These are phyloP conservation scores for Aureobasidium mangrovei DNA, from an alignment of 2,329 filamentous ascomycete genomes.

Conservation along the genomic window DNA sequence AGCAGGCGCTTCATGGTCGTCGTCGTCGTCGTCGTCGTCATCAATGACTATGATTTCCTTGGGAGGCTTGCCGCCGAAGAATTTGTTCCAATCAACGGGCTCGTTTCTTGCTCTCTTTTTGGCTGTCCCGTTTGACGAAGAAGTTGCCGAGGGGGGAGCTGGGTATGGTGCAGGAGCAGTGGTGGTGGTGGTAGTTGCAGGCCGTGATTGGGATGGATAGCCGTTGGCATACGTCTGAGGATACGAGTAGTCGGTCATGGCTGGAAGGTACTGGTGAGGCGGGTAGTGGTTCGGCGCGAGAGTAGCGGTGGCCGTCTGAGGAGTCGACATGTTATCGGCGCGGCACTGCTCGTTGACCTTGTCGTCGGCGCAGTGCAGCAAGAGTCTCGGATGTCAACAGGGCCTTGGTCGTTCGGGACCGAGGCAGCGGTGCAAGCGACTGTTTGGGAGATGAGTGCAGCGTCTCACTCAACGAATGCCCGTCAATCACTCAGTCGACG, in stretches of 20 bases:
- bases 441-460: neutral
- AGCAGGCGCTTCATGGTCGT: constrained; percentile 13
- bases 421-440: neutral
- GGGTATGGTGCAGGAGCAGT: constrained; percentile 13
- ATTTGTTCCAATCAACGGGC: constrained; percentile 30
- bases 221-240: constrained; percentile 25
- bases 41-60: constrained; percentile 46
- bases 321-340: constrained; percentile 32
- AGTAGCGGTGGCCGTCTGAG: constrained; percentile 35
- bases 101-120: constrained; percentile 16
- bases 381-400: neutral
- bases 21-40: constrained; percentile 29
- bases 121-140: constrained; percentile 8
- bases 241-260: constrained; percentile 18
- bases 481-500: neutral
- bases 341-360: neutral
- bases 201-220: constrained; percentile 30
- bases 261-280: constrained; percentile 33
- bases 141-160: neutral
- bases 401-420: neutral
- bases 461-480: neutral
- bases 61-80: constrained; percentile 32
- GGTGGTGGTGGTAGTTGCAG: constrained; percentile 22
- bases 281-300: constrained; percentile 29
- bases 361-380: neutral